Percentiles rank a stretch among this genome's conserved stretches.
Evolutionary conservation across 805 yeast genomes (phyloP).

Genomic region (Alloascoidea hylecoeti): DNA sequence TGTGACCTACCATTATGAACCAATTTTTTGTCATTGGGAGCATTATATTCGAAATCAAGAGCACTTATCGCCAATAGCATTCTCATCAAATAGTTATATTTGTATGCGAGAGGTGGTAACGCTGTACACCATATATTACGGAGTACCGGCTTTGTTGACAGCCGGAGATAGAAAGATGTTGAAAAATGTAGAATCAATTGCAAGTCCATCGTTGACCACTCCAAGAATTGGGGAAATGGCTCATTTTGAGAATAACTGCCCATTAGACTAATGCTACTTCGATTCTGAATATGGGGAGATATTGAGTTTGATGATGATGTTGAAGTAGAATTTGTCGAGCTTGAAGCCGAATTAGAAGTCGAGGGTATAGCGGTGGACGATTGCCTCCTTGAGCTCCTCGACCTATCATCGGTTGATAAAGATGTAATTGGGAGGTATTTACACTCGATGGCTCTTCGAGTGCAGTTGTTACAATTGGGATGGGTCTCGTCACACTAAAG

Average conservation of each 20-base stretch:
- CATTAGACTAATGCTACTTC: too few relatives aligned
- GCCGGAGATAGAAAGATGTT: not conserved
- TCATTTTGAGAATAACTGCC: too few relatives aligned
- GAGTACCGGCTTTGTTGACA: not conserved
- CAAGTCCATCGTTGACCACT: not conserved
- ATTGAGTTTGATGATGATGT: too few relatives aligned
- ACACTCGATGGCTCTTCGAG: not conserved
- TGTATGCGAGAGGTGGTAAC: not conserved
- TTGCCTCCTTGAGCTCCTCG: too few relatives aligned
- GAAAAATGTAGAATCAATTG: not conserved
- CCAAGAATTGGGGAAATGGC: too few relatives aligned
- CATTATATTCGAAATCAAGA: not conserved
- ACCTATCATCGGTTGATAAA: too few relatives aligned
- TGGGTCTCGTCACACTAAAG: constrained; percentile 1
- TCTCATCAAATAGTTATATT: not conserved
- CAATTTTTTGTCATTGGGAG: not conserved
- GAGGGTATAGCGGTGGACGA: too few relatives aligned
- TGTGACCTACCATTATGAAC: not conserved
- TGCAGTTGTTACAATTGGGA: constrained; percentile 1
- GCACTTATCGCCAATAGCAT: constrained; percentile 1
- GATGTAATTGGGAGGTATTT: too few relatives aligned
- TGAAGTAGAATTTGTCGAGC: too few relatives aligned
- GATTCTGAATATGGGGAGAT: too few relatives aligned
- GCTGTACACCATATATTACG: not conserved
- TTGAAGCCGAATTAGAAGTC: too few relatives aligned